phyloP scores from a whole-genome alignment of 352 stramenopile species.

The Thalassiosira hispida region DNA sequence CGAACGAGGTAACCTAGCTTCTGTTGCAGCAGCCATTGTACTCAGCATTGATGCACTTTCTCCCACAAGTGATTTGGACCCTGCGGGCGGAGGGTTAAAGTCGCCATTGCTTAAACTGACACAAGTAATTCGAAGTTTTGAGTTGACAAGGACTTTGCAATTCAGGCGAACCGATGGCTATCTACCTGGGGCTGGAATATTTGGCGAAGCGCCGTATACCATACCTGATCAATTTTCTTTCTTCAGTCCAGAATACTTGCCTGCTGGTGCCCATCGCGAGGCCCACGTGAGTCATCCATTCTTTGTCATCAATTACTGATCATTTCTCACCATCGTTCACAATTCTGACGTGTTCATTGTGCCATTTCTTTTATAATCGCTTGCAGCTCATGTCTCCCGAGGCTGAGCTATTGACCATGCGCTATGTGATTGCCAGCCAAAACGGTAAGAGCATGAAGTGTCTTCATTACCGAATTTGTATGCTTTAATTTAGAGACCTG shows the following conservation, averaged over 20 bases:
- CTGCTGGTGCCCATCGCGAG: slow-evolving; percentile 24
- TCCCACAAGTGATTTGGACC: slow-evolving; percentile 62
- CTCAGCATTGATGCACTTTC: slow-evolving; percentile 67
- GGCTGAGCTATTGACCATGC: slow-evolving; percentile 38
- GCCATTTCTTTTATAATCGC: too few species aligned
- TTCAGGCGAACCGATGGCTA: slow-evolving; percentile 35
- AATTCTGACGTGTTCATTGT: too few species aligned
- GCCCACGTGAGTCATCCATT: slow-evolving; percentile 1
- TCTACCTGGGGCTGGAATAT: slow-evolving; percentile 5
- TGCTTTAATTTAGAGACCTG: too few species aligned
- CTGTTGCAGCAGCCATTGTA: slow-evolving; percentile 67
- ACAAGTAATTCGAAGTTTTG: slow-evolving; percentile 58
- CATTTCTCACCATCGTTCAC: background rate
- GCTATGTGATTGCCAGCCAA: slow-evolving; percentile 27
- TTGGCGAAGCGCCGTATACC: slow-evolving; percentile 55
- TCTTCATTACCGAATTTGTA: too few species aligned
- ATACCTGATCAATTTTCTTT: slow-evolving; percentile 65
- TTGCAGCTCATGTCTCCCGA: slow-evolving; percentile 17
- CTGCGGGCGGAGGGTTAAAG: slow-evolving; percentile 47
- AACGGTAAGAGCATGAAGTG: too few species aligned
- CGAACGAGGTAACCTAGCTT: slow-evolving; percentile 61
- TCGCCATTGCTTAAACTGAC: slow-evolving; percentile 58
- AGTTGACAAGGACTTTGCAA: slow-evolving; percentile 33
- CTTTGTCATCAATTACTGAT: background rate
- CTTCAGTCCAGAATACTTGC: slow-evolving; percentile 35